Conservation (phyloP, 306 rosid genomes). For the Begonia fuchsioides region DNA sequence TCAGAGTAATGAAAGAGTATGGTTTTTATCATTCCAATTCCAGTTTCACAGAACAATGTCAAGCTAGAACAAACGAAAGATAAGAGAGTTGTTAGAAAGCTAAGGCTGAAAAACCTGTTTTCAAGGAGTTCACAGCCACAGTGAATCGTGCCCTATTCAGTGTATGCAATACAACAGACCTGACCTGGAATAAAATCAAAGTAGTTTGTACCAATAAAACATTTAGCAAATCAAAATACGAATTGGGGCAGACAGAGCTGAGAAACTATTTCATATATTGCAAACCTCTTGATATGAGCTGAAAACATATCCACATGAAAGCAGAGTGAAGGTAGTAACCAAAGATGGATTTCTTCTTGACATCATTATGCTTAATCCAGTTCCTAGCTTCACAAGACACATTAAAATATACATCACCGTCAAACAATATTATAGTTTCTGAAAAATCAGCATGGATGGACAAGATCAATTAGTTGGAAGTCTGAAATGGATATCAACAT, state of each 20-base stretch:
- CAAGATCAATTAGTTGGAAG: slow-evolving; percentile 3
- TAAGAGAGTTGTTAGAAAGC: neutral
- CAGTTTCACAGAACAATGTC: neutral
- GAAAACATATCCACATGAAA: slow-evolving; percentile 82
- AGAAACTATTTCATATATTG: slow-evolving; percentile 4
- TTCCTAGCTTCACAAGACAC: slow-evolving; percentile 71
- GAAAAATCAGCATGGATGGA: neutral
- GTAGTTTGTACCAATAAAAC: slow-evolving; percentile 14
- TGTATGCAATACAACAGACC: slow-evolving; percentile 91
- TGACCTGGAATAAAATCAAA: slow-evolving; percentile 40
- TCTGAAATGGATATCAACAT: no score
- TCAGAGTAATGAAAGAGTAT: neutral
- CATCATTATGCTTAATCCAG: slow-evolving; percentile 79
- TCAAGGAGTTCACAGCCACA: slow-evolving; percentile 72
- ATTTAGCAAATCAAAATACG: slow-evolving; percentile 7
- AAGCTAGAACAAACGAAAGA: neutral
- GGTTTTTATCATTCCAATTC: neutral
- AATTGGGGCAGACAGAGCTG: slow-evolving; percentile 3
- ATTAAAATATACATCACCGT: slow-evolving; percentile 11
- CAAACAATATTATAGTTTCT: neutral
- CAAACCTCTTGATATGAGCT: slow-evolving; percentile 91
- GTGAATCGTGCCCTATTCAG: slow-evolving; percentile 78
- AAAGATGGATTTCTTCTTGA: slow-evolving; percentile 81
- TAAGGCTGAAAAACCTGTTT: slow-evolving; percentile 45
- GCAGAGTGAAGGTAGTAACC: slow-evolving; percentile 67